Base-by-base conservation (phyloP, 1,284 basidiomycete species). In the Tylopilus sp. region DNA sequence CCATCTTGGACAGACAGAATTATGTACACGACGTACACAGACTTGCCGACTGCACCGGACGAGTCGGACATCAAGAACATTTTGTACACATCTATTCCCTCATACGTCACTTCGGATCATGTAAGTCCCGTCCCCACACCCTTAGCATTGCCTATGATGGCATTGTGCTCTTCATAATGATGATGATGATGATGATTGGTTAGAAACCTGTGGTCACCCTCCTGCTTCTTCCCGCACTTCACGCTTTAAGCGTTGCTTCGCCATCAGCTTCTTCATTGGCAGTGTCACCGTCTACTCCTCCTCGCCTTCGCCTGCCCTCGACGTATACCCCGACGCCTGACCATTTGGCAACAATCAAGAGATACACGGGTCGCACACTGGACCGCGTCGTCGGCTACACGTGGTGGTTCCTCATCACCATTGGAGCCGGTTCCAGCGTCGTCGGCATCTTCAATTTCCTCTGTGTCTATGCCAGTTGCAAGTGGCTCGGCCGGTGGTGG, bases 1-100 rank as follows among this genome's bases (percentile, higher is more conserved):
- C 96, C 96, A 0, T 87, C 94, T 18, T 99, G 94, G 91, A 97
- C 95, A 19, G 96, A 99, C 69, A 81, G 96, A 37, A 83, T 99
- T 41, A 73, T 99, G 57, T 97, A 93, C 66, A 78, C 88, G 2
- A 91, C 91, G 6, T 74, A 87, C 59, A 75, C 77, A n/a, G 90
- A 92, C 63, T 74, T 76, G 0, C 76, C 81, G 2, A 71, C 79
- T 51, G 65, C 66, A 6, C 73, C 75, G 6, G 71, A 79, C 15
- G 61, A 70, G 45, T 84, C 84, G 0, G 65, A 70, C 40, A 82
- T 89, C 50, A 74, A 65, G 2, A 86, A 84, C 55, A 49, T 88
- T 8, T 61, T 88, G 34, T 90, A 89, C 62, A 91, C 88, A 15
- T 81, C 79, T 34, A 77, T 86, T 52, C 89, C 82, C 10, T 84